A percentile compares a stretch with the other conserved stretches of the same genome.
Conservation (phyloP, 371 early-diverging fungal genomes). For the Entomophthora muscae region DNA sequence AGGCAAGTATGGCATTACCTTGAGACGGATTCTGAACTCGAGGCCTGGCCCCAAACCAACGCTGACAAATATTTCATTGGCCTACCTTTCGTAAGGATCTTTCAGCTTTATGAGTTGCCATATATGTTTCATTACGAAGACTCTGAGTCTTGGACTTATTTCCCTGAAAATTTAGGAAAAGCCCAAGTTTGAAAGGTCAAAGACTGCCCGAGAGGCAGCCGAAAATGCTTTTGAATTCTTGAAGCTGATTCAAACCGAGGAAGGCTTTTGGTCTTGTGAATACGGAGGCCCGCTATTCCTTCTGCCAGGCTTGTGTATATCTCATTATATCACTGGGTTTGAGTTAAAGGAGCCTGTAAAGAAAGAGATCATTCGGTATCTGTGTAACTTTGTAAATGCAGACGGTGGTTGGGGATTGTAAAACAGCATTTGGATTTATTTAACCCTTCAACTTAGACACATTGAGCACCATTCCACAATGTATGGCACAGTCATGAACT, state of each 20-base stretch:
- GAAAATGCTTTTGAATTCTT: constrained; percentile 78
- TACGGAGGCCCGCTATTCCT: constrained; percentile 97
- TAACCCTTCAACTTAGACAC: constrained; percentile 33
- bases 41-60: constrained; percentile 53
- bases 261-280: constrained; percentile 94
- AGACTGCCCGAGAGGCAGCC: constrained; percentile 60
- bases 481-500: constrained; percentile 90
- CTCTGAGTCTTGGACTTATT: neutral
- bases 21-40: constrained; percentile 34
- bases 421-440: constrained; percentile 11
- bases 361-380: constrained; percentile 74
- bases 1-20: constrained; percentile 87
- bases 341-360: constrained; percentile 33
- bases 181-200: constrained; percentile 17
- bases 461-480: constrained; percentile 83
- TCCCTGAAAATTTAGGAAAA: neutral
- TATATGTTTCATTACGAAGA: neutral
- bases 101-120: neutral
- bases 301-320: constrained; percentile 71
- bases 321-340: constrained; percentile 65
- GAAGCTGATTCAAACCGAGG: constrained; percentile 71
- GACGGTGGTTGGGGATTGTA: constrained; percentile 95
- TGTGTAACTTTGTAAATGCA: constrained; percentile 55
- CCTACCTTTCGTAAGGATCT: constrained; percentile 30
- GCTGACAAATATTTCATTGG: constrained; percentile 85